Evolutionary conservation across 768 basidiomycete genomes (phyloP).

Genomic region (Termitomyces bulborhizus): DNA sequence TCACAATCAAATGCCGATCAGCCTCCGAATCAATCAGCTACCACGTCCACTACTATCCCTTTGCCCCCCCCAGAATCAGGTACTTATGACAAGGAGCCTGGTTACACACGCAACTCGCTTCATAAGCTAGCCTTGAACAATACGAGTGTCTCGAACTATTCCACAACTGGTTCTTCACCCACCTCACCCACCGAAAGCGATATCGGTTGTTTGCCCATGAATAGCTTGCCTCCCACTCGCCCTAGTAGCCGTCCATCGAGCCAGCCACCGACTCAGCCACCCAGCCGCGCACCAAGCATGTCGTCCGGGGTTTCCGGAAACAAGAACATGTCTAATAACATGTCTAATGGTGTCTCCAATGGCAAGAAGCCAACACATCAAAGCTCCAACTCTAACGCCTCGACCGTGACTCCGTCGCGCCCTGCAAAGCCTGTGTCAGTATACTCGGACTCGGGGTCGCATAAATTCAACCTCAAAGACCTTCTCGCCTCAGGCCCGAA

Average conservation of each 20-base stretch:
- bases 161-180: slow-evolving; percentile 16
- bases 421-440: slow-evolving; percentile 34
- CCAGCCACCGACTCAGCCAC: slow-evolving; percentile 50
- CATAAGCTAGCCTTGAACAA: slow-evolving; percentile 31
- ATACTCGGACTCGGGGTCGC: slow-evolving; percentile 50
- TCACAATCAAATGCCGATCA: slow-evolving; percentile 2
- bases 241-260: slow-evolving; percentile 48
- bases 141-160: slow-evolving; percentile 26
- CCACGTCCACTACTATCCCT: slow-evolving; percentile 25
- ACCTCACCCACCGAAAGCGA: slow-evolving; percentile 50
- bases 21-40: slow-evolving; percentile 6
- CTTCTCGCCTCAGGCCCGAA: slow-evolving; percentile 72
- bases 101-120: slow-evolving; percentile 38
- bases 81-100: slow-evolving; percentile 44
- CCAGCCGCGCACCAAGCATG: slow-evolving; percentile 43
- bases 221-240: slow-evolving; percentile 51
- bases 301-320: slow-evolving; percentile 35
- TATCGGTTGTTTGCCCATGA: slow-evolving; percentile 48
- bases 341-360: slow-evolving; percentile 10
- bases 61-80: slow-evolving; percentile 47
- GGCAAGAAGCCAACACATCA: slow-evolving; percentile 18
- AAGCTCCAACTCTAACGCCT: slow-evolving; percentile 1
- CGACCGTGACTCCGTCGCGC: slow-evolving; percentile 11
- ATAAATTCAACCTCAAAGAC: slow-evolving; percentile 82
- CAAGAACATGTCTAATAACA: slow-evolving; percentile 21